A percentile compares a stretch with the other conserved stretches of the same genome.
Conservation (phyloP, 2,329 filamentous ascomycete species). For the Cytospora leucostoma region DNA sequence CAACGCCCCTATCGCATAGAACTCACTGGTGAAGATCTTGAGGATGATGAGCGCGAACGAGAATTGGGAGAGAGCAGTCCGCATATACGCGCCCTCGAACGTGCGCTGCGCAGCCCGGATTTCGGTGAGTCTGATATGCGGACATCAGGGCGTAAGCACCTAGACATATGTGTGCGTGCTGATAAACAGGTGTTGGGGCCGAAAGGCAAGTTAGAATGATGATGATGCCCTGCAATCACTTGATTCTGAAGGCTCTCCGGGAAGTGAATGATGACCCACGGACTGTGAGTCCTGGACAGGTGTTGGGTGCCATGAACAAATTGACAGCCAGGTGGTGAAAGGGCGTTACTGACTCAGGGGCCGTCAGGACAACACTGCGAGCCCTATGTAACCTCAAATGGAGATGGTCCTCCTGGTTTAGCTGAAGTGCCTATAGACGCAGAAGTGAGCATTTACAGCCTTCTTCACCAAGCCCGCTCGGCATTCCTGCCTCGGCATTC, state of each 20-base stretch:
- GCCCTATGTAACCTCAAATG: conserved; percentile 81
- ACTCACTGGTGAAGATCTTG: conserved; percentile 95
- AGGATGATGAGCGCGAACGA: conserved; percentile 92
- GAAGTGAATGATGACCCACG: background rate
- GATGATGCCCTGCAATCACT: background rate
- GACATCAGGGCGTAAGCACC: conserved; percentile 17
- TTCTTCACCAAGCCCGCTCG: background rate
- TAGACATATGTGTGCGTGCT: conserved; percentile 2
- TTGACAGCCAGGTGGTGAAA: background rate
- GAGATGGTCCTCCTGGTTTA: conserved; percentile 69
- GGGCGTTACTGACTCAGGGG: conserved; percentile 61
- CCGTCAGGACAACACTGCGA: conserved; percentile 71
- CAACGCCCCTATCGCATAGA: conserved; percentile 94
- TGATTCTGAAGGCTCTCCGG: background rate
- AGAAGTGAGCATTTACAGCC: background rate
- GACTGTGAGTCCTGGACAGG: background rate
- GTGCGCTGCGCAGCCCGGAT: conserved; percentile 93
- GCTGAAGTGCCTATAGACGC: conserved; percentile 36
- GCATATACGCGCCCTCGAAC: conserved; percentile 95
- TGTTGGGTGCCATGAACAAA: background rate
- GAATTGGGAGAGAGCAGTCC: conserved; percentile 92
- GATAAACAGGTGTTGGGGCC: background rate
- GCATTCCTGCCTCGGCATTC: too few relatives aligned
- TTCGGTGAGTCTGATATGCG: conserved; percentile 70
- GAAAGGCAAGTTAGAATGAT: background rate